Evolutionary conservation across 768 basidiomycete species (phyloP).

Genomic region (Mycena galericulata): DNA sequence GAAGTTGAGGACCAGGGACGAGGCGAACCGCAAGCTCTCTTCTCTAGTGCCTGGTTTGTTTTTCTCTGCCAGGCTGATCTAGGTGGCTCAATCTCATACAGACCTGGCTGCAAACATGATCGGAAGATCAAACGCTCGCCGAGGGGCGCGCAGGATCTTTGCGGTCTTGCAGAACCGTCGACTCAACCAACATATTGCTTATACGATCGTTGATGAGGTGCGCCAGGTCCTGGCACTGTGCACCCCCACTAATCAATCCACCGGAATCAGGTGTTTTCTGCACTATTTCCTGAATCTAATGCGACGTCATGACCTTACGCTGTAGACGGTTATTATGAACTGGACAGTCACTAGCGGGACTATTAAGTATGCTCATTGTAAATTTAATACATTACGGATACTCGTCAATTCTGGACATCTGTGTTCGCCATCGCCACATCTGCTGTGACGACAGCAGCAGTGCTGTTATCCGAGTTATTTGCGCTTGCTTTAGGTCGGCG

Average conservation of each 20-base stretch:
- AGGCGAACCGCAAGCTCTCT: conserved; percentile 91
- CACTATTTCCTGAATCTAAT: conserved; percentile 68
- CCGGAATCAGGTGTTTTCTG: conserved; percentile 61
- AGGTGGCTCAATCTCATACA: conserved; percentile 49
- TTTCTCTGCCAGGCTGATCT: background rate
- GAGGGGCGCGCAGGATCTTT: conserved; percentile 93
- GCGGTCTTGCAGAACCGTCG: conserved; percentile 93
- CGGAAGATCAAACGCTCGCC: conserved; percentile 93
- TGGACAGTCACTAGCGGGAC: conserved; percentile 17
- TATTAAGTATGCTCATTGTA: conserved; percentile 23
- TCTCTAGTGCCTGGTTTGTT: conserved; percentile 88
- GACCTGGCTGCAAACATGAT: conserved; percentile 98
- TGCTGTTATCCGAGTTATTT: conserved; percentile 3
- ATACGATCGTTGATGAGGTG: conserved; percentile 93
- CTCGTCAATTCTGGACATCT: conserved; percentile 12
- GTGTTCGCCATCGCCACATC: conserved; percentile 21
- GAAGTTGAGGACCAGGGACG: conserved; percentile 82
- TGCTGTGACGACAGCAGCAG: conserved; percentile 1
- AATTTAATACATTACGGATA: conserved; percentile 20
- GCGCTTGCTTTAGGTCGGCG: conserved; percentile 45
- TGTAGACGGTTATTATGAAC: conserved; percentile 20
- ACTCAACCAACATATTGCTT: conserved; percentile 93
- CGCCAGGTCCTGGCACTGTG: conserved; percentile 30
- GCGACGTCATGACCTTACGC: conserved; percentile 27
- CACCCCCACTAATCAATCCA: background rate